phyloP scores from a whole-genome alignment of 2,329 filamentous ascomycete genomes.

The Venturia carpophila region DNA sequence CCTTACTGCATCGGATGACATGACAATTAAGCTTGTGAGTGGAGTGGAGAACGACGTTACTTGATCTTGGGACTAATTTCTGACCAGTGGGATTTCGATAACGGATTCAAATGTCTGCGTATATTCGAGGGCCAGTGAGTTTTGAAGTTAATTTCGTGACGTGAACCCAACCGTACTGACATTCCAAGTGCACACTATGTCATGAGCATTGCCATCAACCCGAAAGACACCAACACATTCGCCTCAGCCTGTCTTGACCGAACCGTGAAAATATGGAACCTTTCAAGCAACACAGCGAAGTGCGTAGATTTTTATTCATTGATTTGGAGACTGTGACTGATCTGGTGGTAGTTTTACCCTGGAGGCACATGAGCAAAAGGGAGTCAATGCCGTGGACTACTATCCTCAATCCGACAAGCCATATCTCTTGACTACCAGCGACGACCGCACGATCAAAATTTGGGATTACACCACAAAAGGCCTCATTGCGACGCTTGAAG shows the following conservation, averaged over 20 bases:
- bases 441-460: conserved; percentile 93
- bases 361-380: conserved; percentile 94
- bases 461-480: conserved; percentile 99
- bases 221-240: conserved; percentile 73
- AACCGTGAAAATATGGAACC: conserved; percentile 96
- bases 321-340: conserved; percentile 47
- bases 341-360: conserved; percentile 63
- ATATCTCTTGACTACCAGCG: conserved; percentile 91
- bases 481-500: conserved; percentile 85
- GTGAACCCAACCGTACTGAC: background rate
- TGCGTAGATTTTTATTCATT: background rate
- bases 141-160: conserved; percentile 81
- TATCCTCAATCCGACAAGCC: conserved; percentile 62
- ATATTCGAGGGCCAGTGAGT: conserved; percentile 81
- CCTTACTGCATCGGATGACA: conserved; percentile 59
- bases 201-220: conserved; percentile 94
- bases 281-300: conserved; percentile 40
- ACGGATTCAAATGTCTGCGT: conserved; percentile 94
- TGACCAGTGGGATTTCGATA: conserved; percentile 84
- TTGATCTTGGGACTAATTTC: conserved; percentile 42
- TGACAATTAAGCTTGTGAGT: conserved; percentile 78
- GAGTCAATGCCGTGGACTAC: conserved; percentile 95
- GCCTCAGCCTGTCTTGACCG: conserved; percentile 92
- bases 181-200: conserved; percentile 45
- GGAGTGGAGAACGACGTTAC: too few relatives aligned